These are phyloP conservation scores for Pseudogymnoascus destructans DNA, from an alignment of 2,329 filamentous ascomycete species.

Conservation along the genomic window DNA sequence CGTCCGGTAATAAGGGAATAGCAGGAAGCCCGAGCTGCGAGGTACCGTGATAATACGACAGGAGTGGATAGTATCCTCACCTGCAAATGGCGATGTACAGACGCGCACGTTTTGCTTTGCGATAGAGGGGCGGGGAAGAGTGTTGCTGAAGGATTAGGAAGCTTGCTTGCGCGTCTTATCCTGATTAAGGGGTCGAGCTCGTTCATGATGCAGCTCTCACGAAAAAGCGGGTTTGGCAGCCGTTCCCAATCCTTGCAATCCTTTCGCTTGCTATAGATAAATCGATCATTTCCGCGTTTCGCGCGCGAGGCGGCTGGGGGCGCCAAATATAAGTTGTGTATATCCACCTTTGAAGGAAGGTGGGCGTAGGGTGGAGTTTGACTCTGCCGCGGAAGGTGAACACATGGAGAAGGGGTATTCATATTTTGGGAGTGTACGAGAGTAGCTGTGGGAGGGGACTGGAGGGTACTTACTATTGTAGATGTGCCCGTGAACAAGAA, in stretches of 20 bases:
- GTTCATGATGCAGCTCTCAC: too few species aligned
- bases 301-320: neutral
- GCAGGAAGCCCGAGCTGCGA: neutral
- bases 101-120: too few species aligned
- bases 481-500: neutral
- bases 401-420: neutral
- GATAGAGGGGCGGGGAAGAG: too few species aligned
- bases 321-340: neutral
- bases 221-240: too few species aligned
- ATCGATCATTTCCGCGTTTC: slow-evolving; percentile 4
- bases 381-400: neutral
- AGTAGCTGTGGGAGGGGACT: neutral
- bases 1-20: neutral
- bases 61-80: neutral
- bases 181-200: too few species aligned
- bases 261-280: neutral
- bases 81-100: neutral
- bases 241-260: neutral
- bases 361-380: neutral
- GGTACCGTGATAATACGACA: neutral
- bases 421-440: neutral
- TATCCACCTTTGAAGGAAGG: neutral
- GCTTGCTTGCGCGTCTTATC: too few species aligned
- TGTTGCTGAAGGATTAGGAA: too few species aligned
- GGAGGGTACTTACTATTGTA: neutral